Conservation (phyloP, 148 eudicot genomes). For the Vaccinium vitisidaea region DNA sequence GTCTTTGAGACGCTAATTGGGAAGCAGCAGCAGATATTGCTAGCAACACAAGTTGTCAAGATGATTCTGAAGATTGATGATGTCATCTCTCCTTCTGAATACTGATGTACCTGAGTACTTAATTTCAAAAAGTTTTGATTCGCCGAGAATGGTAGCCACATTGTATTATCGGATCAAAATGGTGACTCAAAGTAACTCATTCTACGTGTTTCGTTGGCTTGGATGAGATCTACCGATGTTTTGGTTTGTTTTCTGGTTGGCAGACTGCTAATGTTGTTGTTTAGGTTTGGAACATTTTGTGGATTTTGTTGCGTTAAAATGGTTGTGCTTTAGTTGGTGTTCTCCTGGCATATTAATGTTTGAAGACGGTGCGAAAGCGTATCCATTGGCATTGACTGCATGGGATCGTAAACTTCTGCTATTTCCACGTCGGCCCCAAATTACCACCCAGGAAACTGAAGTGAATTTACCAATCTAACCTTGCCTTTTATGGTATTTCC, state of each 20-base stretch:
- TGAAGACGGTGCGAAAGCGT: neutral
- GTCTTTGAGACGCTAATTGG: constrained; percentile 94
- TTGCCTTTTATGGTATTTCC: no score
- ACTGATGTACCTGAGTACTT: constrained; percentile 27
- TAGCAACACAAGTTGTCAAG: constrained; percentile 96
- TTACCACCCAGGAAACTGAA: no score
- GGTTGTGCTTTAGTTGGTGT: neutral
- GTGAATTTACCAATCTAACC: no score
- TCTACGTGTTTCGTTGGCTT: neutral
- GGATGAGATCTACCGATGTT: neutral
- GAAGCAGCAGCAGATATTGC: constrained; percentile 86
- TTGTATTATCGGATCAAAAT: neutral
- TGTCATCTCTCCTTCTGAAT: constrained; percentile 80
- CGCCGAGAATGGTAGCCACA: neutral
- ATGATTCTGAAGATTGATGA: constrained; percentile 98
- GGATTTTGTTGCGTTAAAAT: neutral
- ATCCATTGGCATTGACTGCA: no score
- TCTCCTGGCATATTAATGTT: neutral
- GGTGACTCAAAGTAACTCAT: neutral
- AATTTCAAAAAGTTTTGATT: constrained; percentile 9
- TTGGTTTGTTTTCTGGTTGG: neutral
- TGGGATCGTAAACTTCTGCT: no score
- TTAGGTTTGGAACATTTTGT: neutral
- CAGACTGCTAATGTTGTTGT: neutral
- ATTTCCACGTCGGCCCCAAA: no score